Base-by-base conservation (phyloP, 73 alveolate genomes). In the Paramecium pentaurelia region DNA sequence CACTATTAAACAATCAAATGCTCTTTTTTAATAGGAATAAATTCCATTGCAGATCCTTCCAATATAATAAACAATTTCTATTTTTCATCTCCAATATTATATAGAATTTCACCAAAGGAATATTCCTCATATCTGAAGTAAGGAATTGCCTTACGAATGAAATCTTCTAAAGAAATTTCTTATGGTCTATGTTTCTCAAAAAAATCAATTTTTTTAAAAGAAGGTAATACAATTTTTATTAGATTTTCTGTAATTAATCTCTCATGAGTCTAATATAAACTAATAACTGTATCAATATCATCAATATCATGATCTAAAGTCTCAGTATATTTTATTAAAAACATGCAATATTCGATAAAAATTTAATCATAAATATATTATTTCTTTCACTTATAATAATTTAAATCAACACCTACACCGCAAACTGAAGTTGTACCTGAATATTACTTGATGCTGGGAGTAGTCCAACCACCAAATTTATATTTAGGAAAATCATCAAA, bases 401-500 rank as follows among this genome's bases (percentile, higher is more conserved):
- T 86, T 25, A 86, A 58, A 83, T 96, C 98, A 10, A 96, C 96
- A 3, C 96, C 97, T 12, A 59, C 91, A 18, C 97, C 96, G 88
- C 98, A 95, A 25, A 93, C 92, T 25, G 96, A 75, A n/a, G 88
- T 16, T 47, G 87, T 95, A 9, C 98, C 98, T 6, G 20, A 42
- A 93, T 88, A 95, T 59, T 96, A 94, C 92, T 96, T 96, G 37
- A 96, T 96, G 60, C 75, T 58, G 7, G 97, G 98, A 36, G 77
- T 73, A 44, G 93, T 25, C 97, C 97, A 96, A 8, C 97, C 96
- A 59, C 98, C 98, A 83, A 96, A 91, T 7, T 92, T 14, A 32
- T 88, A 71, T 88, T 77, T 68, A 16, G 85, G 8, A 83, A 60
- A 95, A 87, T 96, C 99, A 8, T 92, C 42, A 92, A 96, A 96